Evolutionary conservation across 208 protist genomes (phyloP), one percentile per base, ranked within the genome.

Genomic region (Leishmania lainsoni): DNA sequence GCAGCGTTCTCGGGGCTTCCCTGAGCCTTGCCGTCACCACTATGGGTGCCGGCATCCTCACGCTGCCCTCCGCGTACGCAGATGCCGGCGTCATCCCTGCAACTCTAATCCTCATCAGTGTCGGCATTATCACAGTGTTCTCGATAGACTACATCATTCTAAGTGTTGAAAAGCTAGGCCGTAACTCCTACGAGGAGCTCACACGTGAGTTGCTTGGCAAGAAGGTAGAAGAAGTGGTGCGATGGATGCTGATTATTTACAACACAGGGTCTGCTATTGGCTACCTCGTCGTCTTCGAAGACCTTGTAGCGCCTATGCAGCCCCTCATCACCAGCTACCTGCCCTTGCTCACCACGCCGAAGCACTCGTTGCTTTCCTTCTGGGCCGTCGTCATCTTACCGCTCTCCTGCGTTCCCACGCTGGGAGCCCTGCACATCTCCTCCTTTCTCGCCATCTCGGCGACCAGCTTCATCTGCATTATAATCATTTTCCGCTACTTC

Each of bases 121-220:
- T 96, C 14, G 91, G 85, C 12, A 54, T 87, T 45, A 69, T 96
- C 56, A 96, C 92, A 0, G 87, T 96, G 51, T 78, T 83, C 32
- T 94, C 91, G 2, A 84, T 96, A 10, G 90, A 96, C 81, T 96
- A 85, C 83, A 91, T 96, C 48, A 75, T 94, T 20, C 49, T 91
- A 22, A 75, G 68, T 17, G 81, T 96, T 1, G 91, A 96, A 32
- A 92, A 91, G 68, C 48, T 96, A 0, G 88, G 90, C 9, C 81
- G 90, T 49, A 93, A 96, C 80, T 93, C 89, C 22, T 96, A 96
- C 76, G 92, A 96, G 76, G 88, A 93, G 71, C 84, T 96, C 69
- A 93, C 90, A 54, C 78, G 91, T n/a, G 81, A 90, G 68, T 76
- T 96, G 69, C 84, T 94, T 1, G 92, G 92, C 26, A 76, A 66